phyloP scores from a whole-genome alignment of 2,329 filamentous ascomycete species.

The Harringtonia aguacate region DNA sequence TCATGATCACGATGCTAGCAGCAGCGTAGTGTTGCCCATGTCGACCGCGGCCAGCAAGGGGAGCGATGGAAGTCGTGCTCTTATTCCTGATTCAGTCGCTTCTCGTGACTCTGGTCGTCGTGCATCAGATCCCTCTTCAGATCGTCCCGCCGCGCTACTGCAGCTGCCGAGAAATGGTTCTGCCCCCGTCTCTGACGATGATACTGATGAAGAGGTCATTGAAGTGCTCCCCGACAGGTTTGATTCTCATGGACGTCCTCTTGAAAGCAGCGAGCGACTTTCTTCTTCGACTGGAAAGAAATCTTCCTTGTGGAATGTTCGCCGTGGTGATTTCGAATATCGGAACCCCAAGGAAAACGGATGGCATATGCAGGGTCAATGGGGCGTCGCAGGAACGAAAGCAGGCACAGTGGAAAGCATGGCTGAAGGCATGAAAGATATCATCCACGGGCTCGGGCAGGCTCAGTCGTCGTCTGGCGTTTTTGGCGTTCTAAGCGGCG shows the following conservation, averaged over 20 bases:
- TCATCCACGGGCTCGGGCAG: slow-evolving; percentile 18
- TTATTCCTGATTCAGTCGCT: slow-evolving; percentile 9
- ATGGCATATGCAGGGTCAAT: slow-evolving; percentile 28
- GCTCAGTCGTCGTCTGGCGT: slow-evolving; percentile 12
- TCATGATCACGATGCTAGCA: too few species aligned
- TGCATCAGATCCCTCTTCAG: slow-evolving; percentile 24
- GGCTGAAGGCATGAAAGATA: slow-evolving; percentile 14
- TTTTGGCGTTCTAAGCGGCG: slow-evolving; percentile 17
- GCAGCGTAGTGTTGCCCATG: too few species aligned
- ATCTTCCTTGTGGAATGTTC: slow-evolving; percentile 19
- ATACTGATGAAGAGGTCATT: slow-evolving; percentile 24
- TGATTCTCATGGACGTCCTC: slow-evolving; percentile 29
- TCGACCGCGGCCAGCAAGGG: neutral
- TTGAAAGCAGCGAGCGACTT: slow-evolving; percentile 17
- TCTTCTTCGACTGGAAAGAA: neutral
- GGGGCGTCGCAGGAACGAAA: slow-evolving; percentile 35
- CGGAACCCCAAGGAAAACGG: slow-evolving; percentile 18
- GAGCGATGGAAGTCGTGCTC: neutral
- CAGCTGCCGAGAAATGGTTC: slow-evolving; percentile 12
- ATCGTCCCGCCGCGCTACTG: slow-evolving; percentile 17
- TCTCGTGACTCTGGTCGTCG: slow-evolving; percentile 14
- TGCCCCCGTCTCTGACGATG: slow-evolving; percentile 20
- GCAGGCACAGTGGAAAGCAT: slow-evolving; percentile 27
- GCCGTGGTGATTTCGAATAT: slow-evolving; percentile 32
- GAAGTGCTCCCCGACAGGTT: slow-evolving; percentile 38